Evolutionary conservation across 768 basidiomycete species (phyloP).

Genomic region (Leccinum arenicola): DNA sequence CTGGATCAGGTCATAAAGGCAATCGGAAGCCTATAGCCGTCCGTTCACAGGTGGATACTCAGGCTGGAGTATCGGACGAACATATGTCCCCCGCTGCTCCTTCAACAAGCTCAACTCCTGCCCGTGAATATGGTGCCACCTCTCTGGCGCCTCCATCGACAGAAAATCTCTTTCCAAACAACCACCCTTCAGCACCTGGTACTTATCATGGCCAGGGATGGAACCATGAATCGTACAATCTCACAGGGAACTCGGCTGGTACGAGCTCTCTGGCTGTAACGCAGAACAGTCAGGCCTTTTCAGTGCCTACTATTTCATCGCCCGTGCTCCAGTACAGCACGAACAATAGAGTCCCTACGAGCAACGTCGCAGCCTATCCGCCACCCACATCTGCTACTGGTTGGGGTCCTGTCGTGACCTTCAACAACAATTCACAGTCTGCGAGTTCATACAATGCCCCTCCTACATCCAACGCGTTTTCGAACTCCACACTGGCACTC

Average conservation of each 20-base stretch:
- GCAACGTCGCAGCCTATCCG: not conserved
- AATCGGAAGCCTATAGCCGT: no score
- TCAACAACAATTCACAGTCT: no score
- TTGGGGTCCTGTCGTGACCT: no score
- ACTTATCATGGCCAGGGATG: not conserved
- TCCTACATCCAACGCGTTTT: no score
- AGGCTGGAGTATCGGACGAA: no score
- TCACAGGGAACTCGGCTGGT: not conserved
- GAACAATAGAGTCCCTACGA: not conserved
- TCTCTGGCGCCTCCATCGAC: not conserved
- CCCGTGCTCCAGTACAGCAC: not conserved
- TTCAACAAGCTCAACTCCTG: not conserved
- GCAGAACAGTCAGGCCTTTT: not conserved
- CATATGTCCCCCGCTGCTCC: no score
- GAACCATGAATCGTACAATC: not conserved
- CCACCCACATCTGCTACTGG: not conserved
- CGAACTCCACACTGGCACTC: no score
- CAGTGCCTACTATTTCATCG: not conserved
- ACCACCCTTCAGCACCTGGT: not conserved
- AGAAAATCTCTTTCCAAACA: not conserved
- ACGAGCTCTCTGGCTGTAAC: not conserved
- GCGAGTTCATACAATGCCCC: no score
- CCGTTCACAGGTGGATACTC: no score
- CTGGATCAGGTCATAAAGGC: no score
- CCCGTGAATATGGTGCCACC: not conserved